These are phyloP conservation scores for Hypericum perforatum DNA, from an alignment of 345 rosid genomes.

Conservation along the genomic window DNA sequence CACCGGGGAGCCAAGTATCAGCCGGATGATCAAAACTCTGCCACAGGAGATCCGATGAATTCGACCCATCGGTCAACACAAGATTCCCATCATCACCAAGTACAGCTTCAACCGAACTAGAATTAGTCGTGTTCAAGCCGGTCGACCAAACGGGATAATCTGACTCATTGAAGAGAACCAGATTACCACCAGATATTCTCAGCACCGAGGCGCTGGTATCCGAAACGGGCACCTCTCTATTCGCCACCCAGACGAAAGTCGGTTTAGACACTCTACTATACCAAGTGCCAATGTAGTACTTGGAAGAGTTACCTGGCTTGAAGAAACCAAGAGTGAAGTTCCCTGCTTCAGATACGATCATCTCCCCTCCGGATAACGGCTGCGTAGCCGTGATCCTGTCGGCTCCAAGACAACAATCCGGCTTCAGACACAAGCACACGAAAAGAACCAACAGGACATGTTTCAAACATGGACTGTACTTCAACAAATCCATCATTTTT, in stretches of 20 bases:
- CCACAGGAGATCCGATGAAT: not conserved
- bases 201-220: not conserved
- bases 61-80: not conserved
- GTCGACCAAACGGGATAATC: not conserved
- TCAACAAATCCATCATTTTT: conserved; percentile 18
- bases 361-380: conserved; percentile 50
- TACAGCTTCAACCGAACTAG: not conserved
- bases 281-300: conserved; percentile 67
- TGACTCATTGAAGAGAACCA: not conserved
- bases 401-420: conserved; percentile 28
- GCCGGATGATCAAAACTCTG: not conserved
- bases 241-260: not conserved
- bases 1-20: not conserved
- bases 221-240: not conserved
- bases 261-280: conserved; percentile 10
- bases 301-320: conserved; percentile 40
- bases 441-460: conserved; percentile 16
- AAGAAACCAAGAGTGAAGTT: conserved; percentile 62
- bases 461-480: conserved; percentile 14
- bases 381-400: conserved; percentile 41
- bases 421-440: conserved; percentile 17
- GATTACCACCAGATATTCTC: not conserved
- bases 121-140: too few species aligned
- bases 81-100: not conserved
- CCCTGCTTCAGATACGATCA: conserved; percentile 39